Conservation (phyloP, 2,329 filamentous ascomycete species). For the Zopfia rhizophila region DNA sequence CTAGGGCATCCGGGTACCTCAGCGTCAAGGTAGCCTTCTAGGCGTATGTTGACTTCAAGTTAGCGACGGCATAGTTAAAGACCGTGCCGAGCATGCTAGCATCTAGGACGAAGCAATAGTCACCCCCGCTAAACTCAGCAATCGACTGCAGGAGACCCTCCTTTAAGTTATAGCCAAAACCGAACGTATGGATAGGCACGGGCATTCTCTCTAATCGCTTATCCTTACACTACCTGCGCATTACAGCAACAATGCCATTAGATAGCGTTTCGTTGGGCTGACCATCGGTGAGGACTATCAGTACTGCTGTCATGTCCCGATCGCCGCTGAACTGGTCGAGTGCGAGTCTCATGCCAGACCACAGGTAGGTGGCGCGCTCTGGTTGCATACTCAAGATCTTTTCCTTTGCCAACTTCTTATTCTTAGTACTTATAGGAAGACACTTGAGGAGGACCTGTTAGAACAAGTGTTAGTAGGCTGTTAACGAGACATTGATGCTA, state of each 20-base stretch:
- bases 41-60: neutral
- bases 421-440: slow-evolving; percentile 13
- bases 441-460: slow-evolving; percentile 12
- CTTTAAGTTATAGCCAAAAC: slow-evolving; percentile 11
- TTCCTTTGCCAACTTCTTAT: slow-evolving; percentile 14
- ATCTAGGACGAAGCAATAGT: slow-evolving; percentile 1
- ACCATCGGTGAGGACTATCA: slow-evolving; percentile 13
- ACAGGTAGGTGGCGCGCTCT: slow-evolving; percentile 8
- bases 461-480: slow-evolving; percentile 9
- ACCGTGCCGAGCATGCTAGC: neutral
- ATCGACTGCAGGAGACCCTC: slow-evolving; percentile 1
- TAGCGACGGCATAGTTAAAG: slow-evolving; percentile 1
- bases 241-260: slow-evolving; percentile 11
- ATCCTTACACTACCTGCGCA: slow-evolving; percentile 12
- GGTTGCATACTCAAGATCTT: slow-evolving; percentile 13
- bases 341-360: slow-evolving; percentile 16
- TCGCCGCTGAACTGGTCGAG: slow-evolving; percentile 13
- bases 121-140: slow-evolving; percentile 1
- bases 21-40: neutral
- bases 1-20: neutral
- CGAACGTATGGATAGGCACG: slow-evolving; percentile 10
- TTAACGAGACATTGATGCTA: neutral
- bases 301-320: slow-evolving; percentile 9
- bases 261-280: slow-evolving; percentile 11
- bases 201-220: slow-evolving; percentile 13